phyloP scores from a whole-genome alignment of 768 basidiomycete genomes.

The Cubamyces lactineus region DNA sequence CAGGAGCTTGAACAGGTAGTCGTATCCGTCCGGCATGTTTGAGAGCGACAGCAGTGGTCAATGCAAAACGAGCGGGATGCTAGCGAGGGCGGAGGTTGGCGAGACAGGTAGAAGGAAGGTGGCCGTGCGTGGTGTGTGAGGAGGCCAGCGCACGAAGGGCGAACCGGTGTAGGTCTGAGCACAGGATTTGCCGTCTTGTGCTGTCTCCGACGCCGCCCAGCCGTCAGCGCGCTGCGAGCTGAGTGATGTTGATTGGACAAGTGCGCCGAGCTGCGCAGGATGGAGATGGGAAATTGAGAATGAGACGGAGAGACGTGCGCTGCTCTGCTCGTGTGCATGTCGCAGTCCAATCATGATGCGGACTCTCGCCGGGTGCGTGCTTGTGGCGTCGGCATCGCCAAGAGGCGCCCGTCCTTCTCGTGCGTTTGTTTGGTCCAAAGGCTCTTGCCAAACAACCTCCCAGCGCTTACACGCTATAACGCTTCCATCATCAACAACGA shows the following conservation, averaged over 20 bases:
- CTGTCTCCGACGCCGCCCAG: conserved; percentile 7
- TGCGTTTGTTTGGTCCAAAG: conserved; percentile 19
- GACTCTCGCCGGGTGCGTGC: neutral
- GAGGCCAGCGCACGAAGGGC: neutral
- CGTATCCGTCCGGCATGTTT: conserved; percentile 75
- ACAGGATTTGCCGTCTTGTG: conserved; percentile 1
- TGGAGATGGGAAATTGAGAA: too few relatives aligned
- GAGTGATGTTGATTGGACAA: conserved; percentile 11
- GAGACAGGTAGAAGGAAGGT: neutral
- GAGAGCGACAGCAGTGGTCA: neutral
- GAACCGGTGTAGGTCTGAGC: neutral
- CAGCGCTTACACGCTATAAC: conserved; percentile 5
- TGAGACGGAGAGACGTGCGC: neutral
- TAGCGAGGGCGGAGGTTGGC: neutral
- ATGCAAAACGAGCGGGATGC: neutral
- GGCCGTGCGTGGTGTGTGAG: neutral
- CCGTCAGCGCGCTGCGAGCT: neutral
- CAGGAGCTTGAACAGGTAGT: conserved; percentile 93
- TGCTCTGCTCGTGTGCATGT: neutral
- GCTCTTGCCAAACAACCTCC: conserved; percentile 25
- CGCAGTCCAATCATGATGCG: conserved; percentile 3
- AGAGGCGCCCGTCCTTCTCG: conserved; percentile 3
- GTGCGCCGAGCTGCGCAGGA: neutral
- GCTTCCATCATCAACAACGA: neutral
- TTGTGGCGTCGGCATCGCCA: conserved; percentile 3